These are phyloP conservation scores for Aspergillus intermedius DNA, from an alignment of 2,329 filamentous ascomycete genomes.

Conservation along the genomic window DNA sequence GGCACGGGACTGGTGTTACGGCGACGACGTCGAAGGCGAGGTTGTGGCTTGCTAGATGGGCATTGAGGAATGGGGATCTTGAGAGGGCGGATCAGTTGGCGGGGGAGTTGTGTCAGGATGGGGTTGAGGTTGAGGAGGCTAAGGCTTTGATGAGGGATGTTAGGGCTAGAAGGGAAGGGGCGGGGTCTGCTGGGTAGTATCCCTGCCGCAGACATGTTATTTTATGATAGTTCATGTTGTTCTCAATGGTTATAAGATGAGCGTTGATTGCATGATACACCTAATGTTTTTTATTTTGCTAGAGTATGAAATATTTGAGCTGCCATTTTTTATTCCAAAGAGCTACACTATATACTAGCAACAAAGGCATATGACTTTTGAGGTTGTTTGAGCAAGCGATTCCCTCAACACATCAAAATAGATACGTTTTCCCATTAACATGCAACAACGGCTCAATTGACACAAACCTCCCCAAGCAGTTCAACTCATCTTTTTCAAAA, in stretches of 20 bases:
- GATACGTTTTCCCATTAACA: not conserved
- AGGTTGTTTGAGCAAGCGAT: too few species aligned
- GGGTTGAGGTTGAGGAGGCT: slow-evolving; percentile 92
- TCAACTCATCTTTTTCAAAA: slow-evolving; percentile 22
- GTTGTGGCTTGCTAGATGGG: slow-evolving; percentile 84
- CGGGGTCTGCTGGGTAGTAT: not conserved
- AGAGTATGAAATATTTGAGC: not conserved
- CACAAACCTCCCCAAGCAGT: slow-evolving; percentile 11
- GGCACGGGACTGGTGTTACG: slow-evolving; percentile 71
- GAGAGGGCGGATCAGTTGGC: slow-evolving; percentile 71
- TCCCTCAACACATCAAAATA: too few species aligned
- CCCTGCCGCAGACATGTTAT: too few species aligned
- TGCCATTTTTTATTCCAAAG: not conserved
- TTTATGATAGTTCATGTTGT: too few species aligned
- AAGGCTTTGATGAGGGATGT: slow-evolving; percentile 88
- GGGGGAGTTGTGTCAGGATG: slow-evolving; percentile 89
- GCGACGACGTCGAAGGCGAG: slow-evolving; percentile 85
- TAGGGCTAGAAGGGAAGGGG: slow-evolving; percentile 61
- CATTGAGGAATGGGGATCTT: slow-evolving; percentile 70
- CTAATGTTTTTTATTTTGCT: not conserved
- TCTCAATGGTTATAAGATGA: too few species aligned
- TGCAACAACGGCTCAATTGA: slow-evolving; percentile 9
- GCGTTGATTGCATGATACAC: not conserved
- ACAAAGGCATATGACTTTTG: too few species aligned
- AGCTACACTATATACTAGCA: not conserved